A percentile compares a stretch with the other conserved stretches of the same genome.
phyloP scores from a whole-genome alignment of 2,329 filamentous ascomycete species.

The Raffaelea deltoideospora region DNA sequence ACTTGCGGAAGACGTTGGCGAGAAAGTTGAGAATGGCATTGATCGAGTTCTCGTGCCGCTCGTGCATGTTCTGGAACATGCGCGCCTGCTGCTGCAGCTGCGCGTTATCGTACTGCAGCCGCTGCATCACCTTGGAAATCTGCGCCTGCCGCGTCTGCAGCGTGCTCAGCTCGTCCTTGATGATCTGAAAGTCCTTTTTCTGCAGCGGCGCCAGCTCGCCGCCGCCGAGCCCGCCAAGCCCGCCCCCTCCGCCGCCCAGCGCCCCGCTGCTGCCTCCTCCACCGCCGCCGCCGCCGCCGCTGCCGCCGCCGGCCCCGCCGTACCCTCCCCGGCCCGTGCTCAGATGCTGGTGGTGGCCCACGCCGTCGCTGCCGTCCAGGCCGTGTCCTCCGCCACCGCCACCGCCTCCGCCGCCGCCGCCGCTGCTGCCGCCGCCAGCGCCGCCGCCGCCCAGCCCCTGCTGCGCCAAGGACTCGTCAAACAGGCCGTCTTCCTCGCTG shows the following conservation, averaged over 20 bases:
- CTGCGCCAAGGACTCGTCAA: conserved; percentile 22
- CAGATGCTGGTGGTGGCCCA: no score
- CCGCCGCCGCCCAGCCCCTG: conserved; percentile 11
- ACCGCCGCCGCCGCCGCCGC: not conserved
- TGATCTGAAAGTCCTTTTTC: conserved; percentile 59
- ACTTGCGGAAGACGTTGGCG: conserved; percentile 90
- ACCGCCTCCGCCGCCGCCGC: conserved; percentile 2
- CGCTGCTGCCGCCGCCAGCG: conserved; percentile 3
- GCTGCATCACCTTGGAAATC: conserved; percentile 69
- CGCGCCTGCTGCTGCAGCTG: conserved; percentile 77
- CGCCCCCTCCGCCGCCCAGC: not conserved
- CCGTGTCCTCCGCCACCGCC: no score
- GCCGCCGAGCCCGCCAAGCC: conserved; percentile 2
- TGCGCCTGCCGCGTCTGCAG: conserved; percentile 75
- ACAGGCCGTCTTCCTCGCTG: conserved; percentile 57
- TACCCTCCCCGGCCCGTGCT: conserved; percentile 6
- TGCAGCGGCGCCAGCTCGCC: conserved; percentile 32
- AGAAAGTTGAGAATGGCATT: conserved; percentile 97
- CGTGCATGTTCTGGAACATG: conserved; percentile 80
- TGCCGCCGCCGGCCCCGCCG: not conserved
- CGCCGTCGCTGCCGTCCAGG: no score
- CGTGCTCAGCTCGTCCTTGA: conserved; percentile 67
- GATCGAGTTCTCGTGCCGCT: conserved; percentile 95
- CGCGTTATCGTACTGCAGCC: conserved; percentile 72
- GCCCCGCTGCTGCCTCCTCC: not conserved